Evolutionary conservation across 139 green algal species (phyloP), one percentile per base, ranked within the genome.

Genomic region (Picochlorum costavermella): DNA sequence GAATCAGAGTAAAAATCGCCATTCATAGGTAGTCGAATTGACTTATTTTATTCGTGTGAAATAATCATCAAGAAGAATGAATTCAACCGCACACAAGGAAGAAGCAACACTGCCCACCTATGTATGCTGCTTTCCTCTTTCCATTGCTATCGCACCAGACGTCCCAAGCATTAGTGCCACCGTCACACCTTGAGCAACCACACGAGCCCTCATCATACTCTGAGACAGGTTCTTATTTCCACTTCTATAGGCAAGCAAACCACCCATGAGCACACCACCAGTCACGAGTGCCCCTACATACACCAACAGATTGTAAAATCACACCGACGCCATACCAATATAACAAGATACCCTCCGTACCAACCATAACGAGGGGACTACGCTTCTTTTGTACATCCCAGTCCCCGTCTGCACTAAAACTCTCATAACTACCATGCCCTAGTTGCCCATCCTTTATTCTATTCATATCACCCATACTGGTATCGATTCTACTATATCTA

Each of bases 221-320:
- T 77, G 70, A 5, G 64, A 65, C 57, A 77, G 16, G 9, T 30
- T 57, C 26, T 59, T 50, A 43, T 77, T 77, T 43, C 50, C 50
- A 36, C 68, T 69, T 29, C 67, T 68, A 36, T 73, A 77, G 23
- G 70, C 70, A 23, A 77, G 36, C 14, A 77, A 49, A 28, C 70
- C 70, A 36, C 25, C 64, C 4, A 61, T 11, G 31, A 77, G 50
- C 25, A 77, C 64, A 13, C 33, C 70, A 1, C 11, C 70, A 0
- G 70, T 77, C 26, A 48, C 28, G 5, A 63, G 14, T 0, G 63
- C 63, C 5, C 63, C 63, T 64, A 45, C 20, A 28, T n/a, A 59
- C 28, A 59, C 46, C n/a, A 55, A 11, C 12, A 11, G 12, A 55
- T 23, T 14, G 5, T 40, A 12, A 40, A 12, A 12, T 12, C 1